Evolutionary conservation across 176 grass and related monocot species (phyloP).

Genomic region (Triticum dicoccoides): DNA sequence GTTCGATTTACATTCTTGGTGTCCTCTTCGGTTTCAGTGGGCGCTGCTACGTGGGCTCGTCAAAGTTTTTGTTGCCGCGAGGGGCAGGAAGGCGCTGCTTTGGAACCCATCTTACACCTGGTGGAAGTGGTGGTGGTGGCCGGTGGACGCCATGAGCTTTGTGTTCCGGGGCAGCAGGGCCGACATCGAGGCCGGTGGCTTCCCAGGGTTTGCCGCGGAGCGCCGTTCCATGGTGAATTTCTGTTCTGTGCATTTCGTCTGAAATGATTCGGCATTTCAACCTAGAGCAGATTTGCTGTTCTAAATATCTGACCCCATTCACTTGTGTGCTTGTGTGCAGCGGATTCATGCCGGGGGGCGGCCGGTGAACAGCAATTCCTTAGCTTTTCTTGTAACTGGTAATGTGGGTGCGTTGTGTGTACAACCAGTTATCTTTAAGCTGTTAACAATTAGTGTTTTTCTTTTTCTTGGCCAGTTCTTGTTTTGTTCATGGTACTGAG

Average conservation of each 20-base stretch:
- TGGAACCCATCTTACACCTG: constrained; percentile 6
- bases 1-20: constrained; percentile 20
- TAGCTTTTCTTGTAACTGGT: constrained; percentile 95
- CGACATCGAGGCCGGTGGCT: constrained; percentile 64
- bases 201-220: constrained; percentile 64
- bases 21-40: background rate
- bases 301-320: constrained; percentile 16
- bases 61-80: constrained; percentile 18
- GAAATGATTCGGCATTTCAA: constrained; percentile 8
- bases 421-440: background rate
- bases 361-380: constrained; percentile 75
- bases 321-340: constrained; percentile 27
- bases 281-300: background rate
- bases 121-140: background rate
- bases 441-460: background rate
- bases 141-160: constrained; percentile 67
- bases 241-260: constrained; percentile 8
- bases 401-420: constrained; percentile 4
- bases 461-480: constrained; percentile 55
- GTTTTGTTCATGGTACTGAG: constrained; percentile 94
- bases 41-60: background rate
- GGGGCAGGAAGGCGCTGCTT: constrained; percentile 25
- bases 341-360: constrained; percentile 71
- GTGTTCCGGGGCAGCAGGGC: constrained; percentile 77
- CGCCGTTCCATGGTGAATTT: constrained; percentile 64